Conservation (phyloP, 1,139 yeast genomes). For the Magnusiomyces paraingens region DNA sequence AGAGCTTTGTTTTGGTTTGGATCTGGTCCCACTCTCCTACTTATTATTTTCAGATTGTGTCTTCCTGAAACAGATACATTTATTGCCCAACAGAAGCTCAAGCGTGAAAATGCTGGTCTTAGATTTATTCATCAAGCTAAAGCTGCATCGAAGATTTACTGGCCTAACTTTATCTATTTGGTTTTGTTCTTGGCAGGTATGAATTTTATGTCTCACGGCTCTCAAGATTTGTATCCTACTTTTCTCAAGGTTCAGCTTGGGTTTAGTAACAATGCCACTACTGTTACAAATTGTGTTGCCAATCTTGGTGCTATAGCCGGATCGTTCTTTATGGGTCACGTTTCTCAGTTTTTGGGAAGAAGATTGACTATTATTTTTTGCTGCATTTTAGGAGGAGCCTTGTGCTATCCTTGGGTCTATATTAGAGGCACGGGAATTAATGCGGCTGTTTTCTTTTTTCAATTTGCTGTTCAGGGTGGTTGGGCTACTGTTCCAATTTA, state of each 20-base stretch:
- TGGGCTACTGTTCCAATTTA: slow-evolving; percentile 86
- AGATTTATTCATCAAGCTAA: slow-evolving; percentile 23
- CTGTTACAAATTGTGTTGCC: slow-evolving; percentile 64
- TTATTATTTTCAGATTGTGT: slow-evolving; percentile 47
- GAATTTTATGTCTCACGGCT: slow-evolving; percentile 67
- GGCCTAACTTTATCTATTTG: slow-evolving; percentile 42
- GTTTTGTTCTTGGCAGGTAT: slow-evolving; percentile 56
- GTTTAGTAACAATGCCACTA: slow-evolving; percentile 46
- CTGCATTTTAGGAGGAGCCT: slow-evolving; percentile 60
- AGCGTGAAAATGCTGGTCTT: slow-evolving; percentile 13
- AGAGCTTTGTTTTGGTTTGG: slow-evolving; percentile 76
- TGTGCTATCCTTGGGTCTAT: slow-evolving; percentile 71
- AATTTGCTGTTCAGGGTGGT: slow-evolving; percentile 78
- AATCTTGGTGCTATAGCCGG: slow-evolving; percentile 66
- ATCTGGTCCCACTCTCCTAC: slow-evolving; percentile 58
- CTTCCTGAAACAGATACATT: slow-evolving; percentile 61
- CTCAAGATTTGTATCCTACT: slow-evolving; percentile 70
- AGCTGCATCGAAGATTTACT: slow-evolving; percentile 30
- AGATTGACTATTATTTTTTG: slow-evolving; percentile 51
- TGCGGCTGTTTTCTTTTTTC: slow-evolving; percentile 74
- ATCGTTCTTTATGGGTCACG: slow-evolving; percentile 56
- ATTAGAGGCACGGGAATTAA: slow-evolving; percentile 49
- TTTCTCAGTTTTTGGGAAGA: slow-evolving; percentile 55
- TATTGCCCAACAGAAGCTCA: slow-evolving; percentile 29
- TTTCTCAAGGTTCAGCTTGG: slow-evolving; percentile 48